Evolutionary conservation across 2,329 filamentous ascomycete genomes (phyloP).

Genomic region (Aspergillus eucalypticola): DNA sequence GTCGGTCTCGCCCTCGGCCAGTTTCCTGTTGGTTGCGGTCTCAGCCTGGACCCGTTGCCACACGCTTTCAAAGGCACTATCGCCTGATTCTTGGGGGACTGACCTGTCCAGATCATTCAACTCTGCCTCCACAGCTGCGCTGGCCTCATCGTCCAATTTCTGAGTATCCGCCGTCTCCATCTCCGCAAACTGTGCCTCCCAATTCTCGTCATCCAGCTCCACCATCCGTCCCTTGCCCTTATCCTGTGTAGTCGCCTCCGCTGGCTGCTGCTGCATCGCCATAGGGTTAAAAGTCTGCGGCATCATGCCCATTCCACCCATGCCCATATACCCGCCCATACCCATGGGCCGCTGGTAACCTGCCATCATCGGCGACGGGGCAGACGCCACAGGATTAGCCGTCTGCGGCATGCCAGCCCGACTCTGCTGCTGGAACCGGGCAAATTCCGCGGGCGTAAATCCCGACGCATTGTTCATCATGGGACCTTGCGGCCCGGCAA

Average conservation of each 20-base stretch:
- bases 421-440: slow-evolving; percentile 76
- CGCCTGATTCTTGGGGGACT: slow-evolving; percentile 62
- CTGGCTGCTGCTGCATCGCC: slow-evolving; percentile 48
- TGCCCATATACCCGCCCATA: slow-evolving; percentile 47
- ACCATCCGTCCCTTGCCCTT: slow-evolving; percentile 84
- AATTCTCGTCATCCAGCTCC: slow-evolving; percentile 88
- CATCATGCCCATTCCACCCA: slow-evolving; percentile 56
- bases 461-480: slow-evolving; percentile 53
- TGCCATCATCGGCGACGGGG: slow-evolving; percentile 63
- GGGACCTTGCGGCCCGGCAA: slow-evolving; percentile 54
- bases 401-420: slow-evolving; percentile 59
- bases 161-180: slow-evolving; percentile 64
- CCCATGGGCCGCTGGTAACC: slow-evolving; percentile 49
- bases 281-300: slow-evolving; percentile 49
- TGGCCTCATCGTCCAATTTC: slow-evolving; percentile 63
- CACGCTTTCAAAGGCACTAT: slow-evolving; percentile 86
- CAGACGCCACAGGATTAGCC: slow-evolving; percentile 58
- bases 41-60: slow-evolving; percentile 52
- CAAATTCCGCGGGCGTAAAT: slow-evolving; percentile 84
- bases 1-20: slow-evolving; percentile 65
- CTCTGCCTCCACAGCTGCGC: slow-evolving; percentile 78
- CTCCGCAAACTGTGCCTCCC: slow-evolving; percentile 95
- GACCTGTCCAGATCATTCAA: slow-evolving; percentile 86
- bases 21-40: slow-evolving; percentile 50
- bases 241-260: slow-evolving; percentile 57